These are phyloP conservation scores for Graphilbum fragrans DNA, from an alignment of 2,329 filamentous ascomycete genomes.

Conservation along the genomic window DNA sequence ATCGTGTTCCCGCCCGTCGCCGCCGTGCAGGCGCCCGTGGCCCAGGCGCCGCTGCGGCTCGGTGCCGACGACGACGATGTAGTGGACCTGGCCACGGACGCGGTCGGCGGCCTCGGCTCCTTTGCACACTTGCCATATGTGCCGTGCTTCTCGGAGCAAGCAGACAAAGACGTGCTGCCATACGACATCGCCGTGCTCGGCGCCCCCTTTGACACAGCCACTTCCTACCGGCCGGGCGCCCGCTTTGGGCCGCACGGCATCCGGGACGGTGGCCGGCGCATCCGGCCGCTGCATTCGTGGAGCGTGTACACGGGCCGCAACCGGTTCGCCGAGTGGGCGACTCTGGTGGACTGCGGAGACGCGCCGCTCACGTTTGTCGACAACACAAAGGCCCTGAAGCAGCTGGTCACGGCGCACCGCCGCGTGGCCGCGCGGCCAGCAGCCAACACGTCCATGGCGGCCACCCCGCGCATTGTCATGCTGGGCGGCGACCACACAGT, in stretches of 20 bases:
- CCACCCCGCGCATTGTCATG: slow-evolving; percentile 40
- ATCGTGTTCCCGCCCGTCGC: slow-evolving; percentile 9
- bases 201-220: slow-evolving; percentile 34
- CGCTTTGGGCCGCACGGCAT: slow-evolving; percentile 16
- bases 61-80: slow-evolving; percentile 13
- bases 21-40: background rate
- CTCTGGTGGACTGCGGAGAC: slow-evolving; percentile 66
- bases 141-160: slow-evolving; percentile 41
- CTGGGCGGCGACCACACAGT: no score
- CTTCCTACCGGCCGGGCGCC: no score
- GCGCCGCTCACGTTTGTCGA: slow-evolving; percentile 68
- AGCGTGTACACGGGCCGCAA: slow-evolving; percentile 31
- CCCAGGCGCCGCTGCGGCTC: background rate
- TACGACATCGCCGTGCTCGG: slow-evolving; percentile 49
- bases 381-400: slow-evolving; percentile 59
- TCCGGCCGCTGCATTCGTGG: slow-evolving; percentile 9
- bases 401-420: slow-evolving; percentile 58
- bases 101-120: slow-evolving; percentile 45
- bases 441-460: slow-evolving; percentile 29
- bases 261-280: slow-evolving; percentile 14
- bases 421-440: slow-evolving; percentile 22
- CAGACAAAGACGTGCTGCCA: no score
- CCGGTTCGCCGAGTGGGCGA: slow-evolving; percentile 59
- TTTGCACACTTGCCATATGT: slow-evolving; percentile 50
- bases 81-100: slow-evolving; percentile 26